These are phyloP conservation scores for Pelargonium nanum DNA, from an alignment of 345 rosid genomes.

Conservation along the genomic window DNA sequence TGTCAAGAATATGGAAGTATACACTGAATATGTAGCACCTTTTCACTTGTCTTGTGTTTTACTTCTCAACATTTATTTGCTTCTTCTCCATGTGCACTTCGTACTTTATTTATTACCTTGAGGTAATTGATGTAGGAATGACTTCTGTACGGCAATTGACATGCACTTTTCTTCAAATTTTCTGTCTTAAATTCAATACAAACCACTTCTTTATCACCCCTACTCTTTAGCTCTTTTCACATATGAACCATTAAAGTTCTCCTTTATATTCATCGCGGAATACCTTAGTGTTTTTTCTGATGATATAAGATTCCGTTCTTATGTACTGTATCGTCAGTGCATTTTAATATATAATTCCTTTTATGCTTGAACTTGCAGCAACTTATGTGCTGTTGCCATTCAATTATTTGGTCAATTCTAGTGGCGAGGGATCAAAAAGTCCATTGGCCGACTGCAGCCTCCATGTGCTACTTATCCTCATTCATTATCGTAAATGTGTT, in stretches of 20 bases:
- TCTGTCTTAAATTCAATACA: too few species aligned
- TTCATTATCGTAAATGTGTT: constrained; percentile 61
- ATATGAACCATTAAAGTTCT: too few species aligned
- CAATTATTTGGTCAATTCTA: constrained; percentile 67
- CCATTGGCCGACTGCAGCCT: constrained; percentile 75
- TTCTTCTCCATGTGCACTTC: neutral
- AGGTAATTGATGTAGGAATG: too few species aligned
- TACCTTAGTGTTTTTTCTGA: too few species aligned
- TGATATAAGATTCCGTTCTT: neutral
- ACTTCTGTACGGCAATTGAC: too few species aligned
- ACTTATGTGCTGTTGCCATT: constrained; percentile 67
- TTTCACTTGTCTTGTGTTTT: neutral
- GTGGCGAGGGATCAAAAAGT: constrained; percentile 47
- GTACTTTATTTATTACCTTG: too few species aligned
- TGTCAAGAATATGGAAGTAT: neutral
- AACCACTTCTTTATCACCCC: too few species aligned
- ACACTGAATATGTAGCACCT: neutral
- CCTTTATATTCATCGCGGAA: too few species aligned
- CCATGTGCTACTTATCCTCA: constrained; percentile 73
- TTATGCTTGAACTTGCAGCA: constrained; percentile 44
- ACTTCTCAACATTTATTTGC: neutral
- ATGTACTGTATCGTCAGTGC: neutral
- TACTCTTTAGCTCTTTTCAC: too few species aligned
- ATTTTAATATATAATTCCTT: neutral
- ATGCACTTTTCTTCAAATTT: too few species aligned